Conservation (phyloP, 2,329 filamentous ascomycete genomes). For the Alternaria triticina region DNA sequence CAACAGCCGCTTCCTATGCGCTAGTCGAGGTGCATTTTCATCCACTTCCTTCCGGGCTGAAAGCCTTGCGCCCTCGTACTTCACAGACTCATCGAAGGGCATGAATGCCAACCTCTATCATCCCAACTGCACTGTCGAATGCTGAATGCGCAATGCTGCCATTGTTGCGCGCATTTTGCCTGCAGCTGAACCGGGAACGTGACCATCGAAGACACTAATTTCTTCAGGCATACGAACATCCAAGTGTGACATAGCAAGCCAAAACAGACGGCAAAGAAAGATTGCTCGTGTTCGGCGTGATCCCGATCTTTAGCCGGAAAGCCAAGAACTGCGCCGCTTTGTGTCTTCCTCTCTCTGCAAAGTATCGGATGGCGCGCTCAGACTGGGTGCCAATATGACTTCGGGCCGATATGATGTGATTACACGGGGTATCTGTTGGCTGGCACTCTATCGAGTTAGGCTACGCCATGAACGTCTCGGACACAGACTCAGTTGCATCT, state of each 20-base stretch:
- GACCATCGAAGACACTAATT: background rate
- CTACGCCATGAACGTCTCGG: background rate
- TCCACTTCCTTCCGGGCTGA: background rate
- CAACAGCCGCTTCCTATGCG: background rate
- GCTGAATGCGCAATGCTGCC: background rate
- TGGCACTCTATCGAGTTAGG: background rate
- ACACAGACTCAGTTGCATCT: background rate
- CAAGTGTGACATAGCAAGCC: background rate
- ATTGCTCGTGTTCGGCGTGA: background rate
- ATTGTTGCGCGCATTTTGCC: background rate
- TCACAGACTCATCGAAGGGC: background rate
- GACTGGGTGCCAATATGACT: background rate
- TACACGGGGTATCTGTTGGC: background rate
- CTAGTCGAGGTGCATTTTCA: background rate
- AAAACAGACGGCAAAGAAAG: fast-evolving
- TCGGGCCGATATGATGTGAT: background rate
- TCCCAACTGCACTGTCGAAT: background rate
- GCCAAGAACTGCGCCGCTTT: background rate
- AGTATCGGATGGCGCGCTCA: background rate
- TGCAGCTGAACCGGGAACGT: fast-evolving
- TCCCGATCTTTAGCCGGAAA: background rate
- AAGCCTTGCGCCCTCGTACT: background rate
- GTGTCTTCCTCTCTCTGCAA: background rate
- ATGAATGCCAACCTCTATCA: fast-evolving
- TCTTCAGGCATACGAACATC: background rate